Percentiles rank a stretch among this genome's conserved stretches.
phyloP scores from a whole-genome alignment of 163 green algal genomes.

The Volvox carteri region DNA sequence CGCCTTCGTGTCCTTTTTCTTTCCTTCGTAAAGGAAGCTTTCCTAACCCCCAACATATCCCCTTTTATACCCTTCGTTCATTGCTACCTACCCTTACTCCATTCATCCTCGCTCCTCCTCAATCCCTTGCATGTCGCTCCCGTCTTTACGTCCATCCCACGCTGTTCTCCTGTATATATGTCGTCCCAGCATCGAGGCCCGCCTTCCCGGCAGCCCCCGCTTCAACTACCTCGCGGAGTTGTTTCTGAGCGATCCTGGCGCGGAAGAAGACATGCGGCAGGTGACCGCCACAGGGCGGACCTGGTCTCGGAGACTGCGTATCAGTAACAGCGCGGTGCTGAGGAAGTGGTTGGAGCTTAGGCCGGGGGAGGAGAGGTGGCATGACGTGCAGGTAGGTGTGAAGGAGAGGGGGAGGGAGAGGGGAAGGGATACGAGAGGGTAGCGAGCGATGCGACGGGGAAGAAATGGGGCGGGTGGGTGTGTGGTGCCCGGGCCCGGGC shows the following conservation, averaged over 20 bases:
- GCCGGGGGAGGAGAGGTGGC: conserved; percentile 33
- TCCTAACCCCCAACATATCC: too few species aligned
- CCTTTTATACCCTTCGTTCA: too few species aligned
- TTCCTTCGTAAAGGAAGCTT: too few species aligned
- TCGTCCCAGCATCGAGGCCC: conserved; percentile 7
- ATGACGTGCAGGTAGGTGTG: conserved; percentile 45
- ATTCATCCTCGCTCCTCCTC: too few species aligned
- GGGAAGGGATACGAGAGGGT: too few species aligned
- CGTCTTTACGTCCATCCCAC: too few species aligned
- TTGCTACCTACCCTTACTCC: too few species aligned
- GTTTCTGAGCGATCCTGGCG: background rate
- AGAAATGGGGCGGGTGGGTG: too few species aligned
- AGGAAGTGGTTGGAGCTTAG: conserved; percentile 34
- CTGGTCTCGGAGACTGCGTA: conserved; percentile 22
- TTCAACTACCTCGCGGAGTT: conserved; percentile 49
- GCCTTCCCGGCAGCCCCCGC: conserved; percentile 20
- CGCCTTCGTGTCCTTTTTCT: too few species aligned
- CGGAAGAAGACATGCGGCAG: conserved; percentile 19
- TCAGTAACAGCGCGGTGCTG: conserved; percentile 44
- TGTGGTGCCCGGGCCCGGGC: too few species aligned
- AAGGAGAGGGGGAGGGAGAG: background rate
- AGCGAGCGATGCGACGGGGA: too few species aligned
- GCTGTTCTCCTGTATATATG: background rate
- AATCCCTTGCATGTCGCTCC: too few species aligned
- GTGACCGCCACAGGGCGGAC: conserved; percentile 9